These are phyloP conservation scores for Picochlorum sp. DNA, from an alignment of 139 green algal species.

Conservation along the genomic window DNA sequence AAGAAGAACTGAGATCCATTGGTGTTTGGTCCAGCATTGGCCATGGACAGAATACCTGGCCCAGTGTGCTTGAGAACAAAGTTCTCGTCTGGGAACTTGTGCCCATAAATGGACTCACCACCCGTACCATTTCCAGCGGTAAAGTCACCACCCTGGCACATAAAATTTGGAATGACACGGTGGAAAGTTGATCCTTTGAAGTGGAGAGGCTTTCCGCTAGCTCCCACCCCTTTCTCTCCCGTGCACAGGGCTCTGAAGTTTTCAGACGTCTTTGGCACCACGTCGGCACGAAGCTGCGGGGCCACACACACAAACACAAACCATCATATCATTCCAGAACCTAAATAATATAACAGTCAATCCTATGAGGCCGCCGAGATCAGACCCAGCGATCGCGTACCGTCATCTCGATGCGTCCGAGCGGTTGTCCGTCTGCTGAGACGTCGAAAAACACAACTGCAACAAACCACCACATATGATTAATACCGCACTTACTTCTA, in stretches of 20 bases:
- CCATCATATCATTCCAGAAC: not conserved
- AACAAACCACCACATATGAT: not conserved
- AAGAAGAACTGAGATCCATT: conserved; percentile 67
- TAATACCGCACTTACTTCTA: not conserved
- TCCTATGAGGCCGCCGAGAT: not conserved
- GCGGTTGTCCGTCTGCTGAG: conserved; percentile 27
- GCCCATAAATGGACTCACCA: conserved; percentile 80
- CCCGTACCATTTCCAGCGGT: conserved; percentile 55
- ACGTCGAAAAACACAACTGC: conserved; percentile 51
- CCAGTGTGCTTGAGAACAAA: conserved; percentile 32
- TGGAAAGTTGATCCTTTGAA: conserved; percentile 82
- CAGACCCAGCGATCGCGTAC: conserved; percentile 16
- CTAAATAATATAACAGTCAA: not conserved
- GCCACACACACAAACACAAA: conserved; percentile 17
- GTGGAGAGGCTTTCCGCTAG: conserved; percentile 69
- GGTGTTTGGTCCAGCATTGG: conserved; percentile 55
- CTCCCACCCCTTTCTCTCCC: conserved; percentile 52
- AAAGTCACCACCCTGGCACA: conserved; percentile 63
- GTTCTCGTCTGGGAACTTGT: conserved; percentile 28
- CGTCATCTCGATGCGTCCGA: conserved; percentile 61
- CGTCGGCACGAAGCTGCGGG: conserved; percentile 65
- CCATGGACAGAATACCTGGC: conserved; percentile 24
- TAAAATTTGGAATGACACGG: conserved; percentile 52
- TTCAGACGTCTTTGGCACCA: conserved; percentile 81
- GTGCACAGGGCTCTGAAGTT: conserved; percentile 77